Percentiles rank a stretch among this genome's conserved stretches.
Evolutionary conservation across 306 rosid species (phyloP).

Genomic region (Casuarina equisetifolia): DNA sequence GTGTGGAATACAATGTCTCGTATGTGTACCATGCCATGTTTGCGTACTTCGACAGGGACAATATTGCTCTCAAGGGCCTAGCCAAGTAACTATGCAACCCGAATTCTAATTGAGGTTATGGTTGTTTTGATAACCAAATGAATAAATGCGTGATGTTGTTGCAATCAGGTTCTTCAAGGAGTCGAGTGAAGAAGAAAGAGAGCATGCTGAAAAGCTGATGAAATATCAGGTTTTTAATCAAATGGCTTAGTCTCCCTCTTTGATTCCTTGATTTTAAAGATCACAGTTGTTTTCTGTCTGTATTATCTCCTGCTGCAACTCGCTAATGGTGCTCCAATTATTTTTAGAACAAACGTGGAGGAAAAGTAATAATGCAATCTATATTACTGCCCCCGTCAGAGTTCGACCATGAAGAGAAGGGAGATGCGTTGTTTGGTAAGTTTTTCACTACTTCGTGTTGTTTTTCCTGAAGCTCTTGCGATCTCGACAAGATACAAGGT

Average conservation of each 20-base stretch:
- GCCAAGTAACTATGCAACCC: slow-evolving; percentile 43
- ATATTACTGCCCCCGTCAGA: slow-evolving; percentile 51
- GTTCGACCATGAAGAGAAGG: slow-evolving; percentile 61
- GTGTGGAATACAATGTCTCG: slow-evolving; percentile 61
- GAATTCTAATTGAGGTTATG: neutral
- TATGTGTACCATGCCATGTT: slow-evolving; percentile 63
- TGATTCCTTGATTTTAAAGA: neutral
- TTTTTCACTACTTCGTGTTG: slow-evolving; percentile 8
- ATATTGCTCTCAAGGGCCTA: slow-evolving; percentile 53
- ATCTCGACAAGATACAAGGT: neutral
- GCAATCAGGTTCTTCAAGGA: slow-evolving; percentile 47
- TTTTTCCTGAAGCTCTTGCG: neutral
- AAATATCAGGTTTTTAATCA: slow-evolving; percentile 39
- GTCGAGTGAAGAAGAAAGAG: slow-evolving; percentile 58
- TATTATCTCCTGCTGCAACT: neutral
- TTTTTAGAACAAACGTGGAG: slow-evolving; percentile 50
- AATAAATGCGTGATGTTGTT: slow-evolving; percentile 9
- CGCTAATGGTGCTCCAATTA: slow-evolving; percentile 3
- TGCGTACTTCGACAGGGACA: slow-evolving; percentile 67
- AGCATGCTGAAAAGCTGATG: slow-evolving; percentile 58
- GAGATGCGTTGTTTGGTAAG: slow-evolving; percentile 62
- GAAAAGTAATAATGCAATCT: slow-evolving; percentile 49
- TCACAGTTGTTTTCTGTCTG: neutral
- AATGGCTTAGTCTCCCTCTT: slow-evolving; percentile 5
- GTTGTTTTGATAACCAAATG: slow-evolving; percentile 9